These are phyloP conservation scores for Diplotaxis tenuifolia DNA, from an alignment of 345 rosid species.

Conservation along the genomic window DNA sequence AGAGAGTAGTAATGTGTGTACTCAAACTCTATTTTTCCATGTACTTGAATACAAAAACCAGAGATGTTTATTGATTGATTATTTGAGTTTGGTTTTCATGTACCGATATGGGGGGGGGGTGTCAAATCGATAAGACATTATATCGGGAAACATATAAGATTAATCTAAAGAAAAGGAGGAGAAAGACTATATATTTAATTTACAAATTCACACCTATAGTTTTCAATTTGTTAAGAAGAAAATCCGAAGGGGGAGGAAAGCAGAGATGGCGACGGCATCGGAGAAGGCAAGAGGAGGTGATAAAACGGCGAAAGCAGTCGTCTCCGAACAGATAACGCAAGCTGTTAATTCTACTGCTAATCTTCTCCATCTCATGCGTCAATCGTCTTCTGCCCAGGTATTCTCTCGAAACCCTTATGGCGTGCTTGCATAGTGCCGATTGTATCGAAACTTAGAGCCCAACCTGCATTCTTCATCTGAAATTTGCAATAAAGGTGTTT, in stretches of 20 bases:
- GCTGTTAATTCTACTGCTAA: slow-evolving; percentile 79
- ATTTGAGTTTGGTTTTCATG: not conserved
- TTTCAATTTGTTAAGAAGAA: not conserved
- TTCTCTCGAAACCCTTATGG: not conserved
- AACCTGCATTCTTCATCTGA: not conserved
- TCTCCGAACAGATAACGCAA: slow-evolving; percentile 76
- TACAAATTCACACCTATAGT: not conserved
- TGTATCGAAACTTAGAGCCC: not conserved
- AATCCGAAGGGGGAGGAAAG: not conserved
- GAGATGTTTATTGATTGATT: not conserved
- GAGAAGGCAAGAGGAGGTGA: slow-evolving; percentile 43
- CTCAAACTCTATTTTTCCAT: not conserved
- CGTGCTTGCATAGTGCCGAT: not conserved
- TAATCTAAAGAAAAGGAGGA: not conserved
- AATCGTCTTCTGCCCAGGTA: slow-evolving; percentile 79
- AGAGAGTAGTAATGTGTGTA: not conserved
- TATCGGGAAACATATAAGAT: not conserved
- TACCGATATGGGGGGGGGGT: not conserved
- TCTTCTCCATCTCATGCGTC: slow-evolving; percentile 80
- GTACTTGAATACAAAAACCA: slow-evolving; percentile 22
- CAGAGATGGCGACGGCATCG: slow-evolving; percentile 30
- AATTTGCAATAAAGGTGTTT: not conserved
- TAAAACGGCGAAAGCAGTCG: slow-evolving; percentile 63
- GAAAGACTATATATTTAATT: not conserved
- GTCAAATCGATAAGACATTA: not conserved